Percentiles rank a stretch among this genome's conserved stretches.
Conservation (phyloP, 176 grass and related monocot species). For the Oryza meridionalis region DNA sequence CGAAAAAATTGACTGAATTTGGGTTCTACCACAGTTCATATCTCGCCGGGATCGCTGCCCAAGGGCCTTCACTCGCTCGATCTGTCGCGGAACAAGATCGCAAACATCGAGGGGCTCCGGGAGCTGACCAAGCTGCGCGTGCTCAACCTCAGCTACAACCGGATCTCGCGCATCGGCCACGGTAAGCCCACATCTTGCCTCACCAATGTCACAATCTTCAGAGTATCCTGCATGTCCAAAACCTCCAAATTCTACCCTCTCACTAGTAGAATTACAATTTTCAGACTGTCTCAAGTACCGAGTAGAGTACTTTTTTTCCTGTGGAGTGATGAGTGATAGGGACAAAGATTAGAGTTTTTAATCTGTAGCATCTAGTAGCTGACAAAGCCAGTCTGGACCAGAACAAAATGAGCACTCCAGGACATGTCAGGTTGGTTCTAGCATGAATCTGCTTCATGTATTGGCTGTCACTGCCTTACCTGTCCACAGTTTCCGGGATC, state of each 20-base stretch:
- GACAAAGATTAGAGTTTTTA: not conserved
- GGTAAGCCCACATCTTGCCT: conserved; percentile 43
- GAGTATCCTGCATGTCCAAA: not conserved
- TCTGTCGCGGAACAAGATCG: conserved; percentile 95
- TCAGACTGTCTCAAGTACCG: not conserved
- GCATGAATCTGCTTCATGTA: conserved; percentile 24
- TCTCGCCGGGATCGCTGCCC: conserved; percentile 76
- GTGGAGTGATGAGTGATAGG: not conserved
- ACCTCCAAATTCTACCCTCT: not conserved
- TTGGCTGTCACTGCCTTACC: conserved; percentile 1
- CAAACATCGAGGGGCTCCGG: conserved; percentile 69
- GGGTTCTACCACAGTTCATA: conserved; percentile 55
- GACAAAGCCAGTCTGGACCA: not conserved
- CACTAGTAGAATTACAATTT: not conserved
- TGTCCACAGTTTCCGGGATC: not conserved
- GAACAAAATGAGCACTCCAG: conserved; percentile 23
- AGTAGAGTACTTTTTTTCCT: not conserved
- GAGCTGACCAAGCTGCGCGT: conserved; percentile 73
- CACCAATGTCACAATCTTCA: not conserved
- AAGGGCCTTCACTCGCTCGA: conserved; percentile 83
- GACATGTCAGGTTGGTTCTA: conserved; percentile 24
- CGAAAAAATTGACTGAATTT: not conserved
- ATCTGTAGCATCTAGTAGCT: not conserved
- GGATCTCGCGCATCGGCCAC: conserved; percentile 88
- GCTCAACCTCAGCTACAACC: conserved; percentile 96